Evolutionary conservation across 106 monocot species (phyloP), one percentile per base, ranked within the genome.

Genomic region (Xerophyta viscosa): DNA sequence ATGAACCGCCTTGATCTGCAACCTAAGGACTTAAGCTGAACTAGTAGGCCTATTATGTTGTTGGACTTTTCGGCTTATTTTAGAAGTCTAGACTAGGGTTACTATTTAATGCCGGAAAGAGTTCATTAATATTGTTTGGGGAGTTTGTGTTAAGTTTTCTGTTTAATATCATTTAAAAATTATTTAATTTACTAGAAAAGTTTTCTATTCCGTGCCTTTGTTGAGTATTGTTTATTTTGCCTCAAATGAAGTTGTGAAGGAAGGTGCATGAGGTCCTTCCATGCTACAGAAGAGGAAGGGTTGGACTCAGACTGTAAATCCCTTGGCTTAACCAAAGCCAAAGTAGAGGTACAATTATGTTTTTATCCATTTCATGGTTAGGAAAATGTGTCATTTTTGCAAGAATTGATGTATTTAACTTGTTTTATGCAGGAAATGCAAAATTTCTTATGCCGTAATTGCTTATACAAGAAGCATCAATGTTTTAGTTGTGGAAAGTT

Each of bases 401-500:
- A 31, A 31, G 20, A 28, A 6, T 29, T 41, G 47, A 20, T 7
- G 23, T 12, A 23, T 46, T 22, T 28, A 21, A 20, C 15, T 29
- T 19, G 6, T 26, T 44, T 46, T 44, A 18, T 67, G 41, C 73
- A 91, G 91, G 72, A 72, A 26, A 67, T 79, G 23, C 72, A 76
- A 54, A 82, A 58, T 50, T 92, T 92, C 42, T 62, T 82, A 14
- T 92, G 91, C 51, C 61, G 65, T 24, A 92, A 92, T 47, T 92
- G 91, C 41, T 41, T 64, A 26, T 55, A 54, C 30, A 86, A 77
- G 31, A 56, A 68, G 36, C 91, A 92, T 50, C 91, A 92, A 55
- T 92, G 91, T 57, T 92, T 86, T 82, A 59, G 52, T 26, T 86
- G 91, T 67, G 82, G 91, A 24, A 70, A 70, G 56, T 46, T 92